Base-by-base conservation (phyloP, 805 yeast genomes). In the Wickerhamiella allomyrinae region DNA sequence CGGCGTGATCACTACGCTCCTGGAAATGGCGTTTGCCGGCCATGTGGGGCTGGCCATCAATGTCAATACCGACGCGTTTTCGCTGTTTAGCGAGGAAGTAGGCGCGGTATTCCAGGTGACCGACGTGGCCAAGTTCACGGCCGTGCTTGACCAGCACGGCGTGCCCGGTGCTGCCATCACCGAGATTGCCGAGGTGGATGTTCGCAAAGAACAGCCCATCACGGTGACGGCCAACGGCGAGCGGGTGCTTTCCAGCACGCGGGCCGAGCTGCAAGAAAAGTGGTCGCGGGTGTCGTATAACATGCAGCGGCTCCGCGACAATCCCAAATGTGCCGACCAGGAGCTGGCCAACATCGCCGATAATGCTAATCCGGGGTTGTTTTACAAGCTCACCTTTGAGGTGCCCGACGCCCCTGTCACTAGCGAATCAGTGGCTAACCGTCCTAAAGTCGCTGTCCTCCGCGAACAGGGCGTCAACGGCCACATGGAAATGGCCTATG, bases 381-480 rank as follows among this genome's bases (percentile, higher is more conserved):
- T 77, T 13, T 91, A 77, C 66, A 74, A 82, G 54, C 68, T 91
- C 55, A 74, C 94, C 2, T 91, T 68, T 56, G 70, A 74, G 43
- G 79, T 79, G 36, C 40, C 37, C 24, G 33, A 27, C 15, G 15
- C 29, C 5, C 17, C 24, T 5, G 47, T 62, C 15, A 76, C 73
- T 46, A 54, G 69, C 10, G 31, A 27, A 7, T 44, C 45, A 20
- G 29, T 35, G 2, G 29, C 29, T 10, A 59, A 68, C 2, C 75
- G 68, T 56, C 98, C 98, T 40, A 80, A 76, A 62, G 97, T 91
- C 50, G 98, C 97, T 33, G 86, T 91, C 43, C 69, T 91, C 56
- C 81, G 98, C 67, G 98, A 91, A 61, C 98, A 91, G 66, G 98
- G 98, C 66, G 95, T 91, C 43, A 91, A 91, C 61, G 94, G 96